Base-by-base conservation (phyloP, 805 yeast species). In the Martiniozyma abietophila region DNA sequence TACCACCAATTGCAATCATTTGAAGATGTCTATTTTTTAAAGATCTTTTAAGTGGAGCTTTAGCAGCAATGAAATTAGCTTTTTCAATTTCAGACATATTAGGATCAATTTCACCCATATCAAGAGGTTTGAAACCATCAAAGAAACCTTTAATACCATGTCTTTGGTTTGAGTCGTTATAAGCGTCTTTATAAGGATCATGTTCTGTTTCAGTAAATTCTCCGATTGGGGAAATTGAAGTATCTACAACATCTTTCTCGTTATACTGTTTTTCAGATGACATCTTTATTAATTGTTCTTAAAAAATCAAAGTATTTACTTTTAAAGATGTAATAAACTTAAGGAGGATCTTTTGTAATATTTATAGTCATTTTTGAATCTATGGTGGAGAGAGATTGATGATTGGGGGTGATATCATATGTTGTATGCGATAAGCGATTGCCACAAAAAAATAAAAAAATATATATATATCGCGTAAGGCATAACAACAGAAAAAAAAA, bases 1-100 rank as follows among this genome's bases (percentile, higher is more conserved):
- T 70, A 27, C 89, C 88, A 45, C 89, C 92, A 41, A 82, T 64
- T 32, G 92, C 86, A 58, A 82, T 82, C 84, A 80, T 76, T 40
- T 78, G 76, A 45, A 82, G 57, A 53, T 82, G 89, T 50, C 88
- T 66, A 27, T 72, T 68, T 46, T 71, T 74, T 33, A 78, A 61
- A 7, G 65, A 53, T 43, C 80, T 61, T 23, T 66, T 56, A 38
- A 69, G 58, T 11, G 76, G 76, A 31, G 74, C 58, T 44, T 61
- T 63, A 18, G 74, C 67, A 18, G 75, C 62, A 34, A 50, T 47
- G 20, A 67, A 53, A 40, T 69, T 70, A 11, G 69, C 67, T 46
- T 58, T 65, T 50, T 69, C 73, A 18, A 64, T 52, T 22, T 62
- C 68, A 11, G 64, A 44, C 45, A 66, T 49, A 44, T 58, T 53